Conservation (phyloP, 768 basidiomycete species). For the Clavulina sp. region DNA sequence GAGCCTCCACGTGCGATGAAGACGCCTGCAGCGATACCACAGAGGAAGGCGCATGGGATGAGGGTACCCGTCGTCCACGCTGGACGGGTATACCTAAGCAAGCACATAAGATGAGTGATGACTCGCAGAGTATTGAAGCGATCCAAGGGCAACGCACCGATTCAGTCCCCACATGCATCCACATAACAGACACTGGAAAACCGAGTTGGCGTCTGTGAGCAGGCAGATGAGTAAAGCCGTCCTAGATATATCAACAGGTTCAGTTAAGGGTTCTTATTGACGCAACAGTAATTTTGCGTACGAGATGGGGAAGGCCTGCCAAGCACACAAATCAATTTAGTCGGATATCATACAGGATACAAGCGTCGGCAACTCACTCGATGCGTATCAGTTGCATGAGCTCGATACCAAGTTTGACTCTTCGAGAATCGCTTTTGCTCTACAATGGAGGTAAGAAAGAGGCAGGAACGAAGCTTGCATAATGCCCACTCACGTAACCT, state of each 20-base stretch:
- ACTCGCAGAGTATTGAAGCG: constrained; percentile 12
- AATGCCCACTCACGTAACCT: constrained; percentile 35
- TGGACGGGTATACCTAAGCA: constrained; percentile 16
- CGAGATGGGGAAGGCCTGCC: constrained; percentile 54
- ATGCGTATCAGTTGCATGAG: constrained; percentile 68
- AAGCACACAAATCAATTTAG: neutral
- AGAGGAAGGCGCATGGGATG: constrained; percentile 57
- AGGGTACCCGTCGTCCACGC: constrained; percentile 33
- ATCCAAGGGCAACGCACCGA: constrained; percentile 31
- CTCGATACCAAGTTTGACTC: constrained; percentile 70
- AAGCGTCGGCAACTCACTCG: constrained; percentile 4
- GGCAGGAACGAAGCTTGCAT: neutral
- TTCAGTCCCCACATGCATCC: constrained; percentile 70
- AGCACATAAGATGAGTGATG: neutral
- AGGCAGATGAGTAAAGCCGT: constrained; percentile 57
- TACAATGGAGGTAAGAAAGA: constrained; percentile 15
- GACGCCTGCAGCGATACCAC: constrained; percentile 55
- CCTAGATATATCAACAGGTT: constrained; percentile 18
- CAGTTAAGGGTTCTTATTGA: neutral
- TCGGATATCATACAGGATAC: neutral
- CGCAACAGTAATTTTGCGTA: constrained; percentile 24
- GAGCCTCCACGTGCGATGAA: constrained; percentile 59
- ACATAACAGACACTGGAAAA: constrained; percentile 64
- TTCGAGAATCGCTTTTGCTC: constrained; percentile 53
- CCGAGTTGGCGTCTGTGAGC: constrained; percentile 56